phyloP scores from a whole-genome alignment of 805 yeast species.

The Wickerhamomyces pijperi region DNA sequence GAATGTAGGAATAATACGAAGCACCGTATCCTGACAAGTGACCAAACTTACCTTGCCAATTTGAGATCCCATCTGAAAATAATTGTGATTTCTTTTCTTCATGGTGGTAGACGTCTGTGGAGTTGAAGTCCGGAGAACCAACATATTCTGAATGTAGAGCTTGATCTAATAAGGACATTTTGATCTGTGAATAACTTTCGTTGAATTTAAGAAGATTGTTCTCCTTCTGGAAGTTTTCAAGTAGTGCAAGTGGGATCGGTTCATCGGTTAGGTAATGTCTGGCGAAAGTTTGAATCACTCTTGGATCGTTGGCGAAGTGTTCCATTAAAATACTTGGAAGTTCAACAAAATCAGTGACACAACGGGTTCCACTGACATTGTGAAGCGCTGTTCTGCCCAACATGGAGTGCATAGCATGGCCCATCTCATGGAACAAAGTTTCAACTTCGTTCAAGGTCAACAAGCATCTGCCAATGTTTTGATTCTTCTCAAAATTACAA shows the following conservation, averaged over 20 bases:
- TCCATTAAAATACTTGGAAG: slow-evolving; percentile 96
- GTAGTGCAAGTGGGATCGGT: slow-evolving; percentile 37
- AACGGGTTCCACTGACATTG: slow-evolving; percentile 89
- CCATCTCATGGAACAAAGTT: slow-evolving; percentile 96
- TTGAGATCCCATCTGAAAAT: slow-evolving; percentile 57
- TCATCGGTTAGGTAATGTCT: slow-evolving; percentile 54
- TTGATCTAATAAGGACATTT: slow-evolving; percentile 87
- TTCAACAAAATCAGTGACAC: slow-evolving; percentile 94
- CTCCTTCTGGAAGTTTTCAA: slow-evolving; percentile 41
- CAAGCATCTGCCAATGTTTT: slow-evolving; percentile 39
- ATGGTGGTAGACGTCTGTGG: slow-evolving; percentile 52
- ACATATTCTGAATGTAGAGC: slow-evolving; percentile 43
- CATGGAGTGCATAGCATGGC: slow-evolving; percentile 98
- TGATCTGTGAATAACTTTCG: slow-evolving; percentile 78
- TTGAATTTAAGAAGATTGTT: slow-evolving; percentile 46
- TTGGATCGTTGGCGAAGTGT: slow-evolving; percentile 71
- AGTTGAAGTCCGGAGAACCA: slow-evolving; percentile 33
- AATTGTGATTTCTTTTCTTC: slow-evolving; percentile 49
- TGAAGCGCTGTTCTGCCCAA: slow-evolving; percentile 83
- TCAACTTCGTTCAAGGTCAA: slow-evolving; percentile 73
- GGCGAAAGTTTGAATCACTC: slow-evolving; percentile 67
- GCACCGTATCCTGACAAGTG: slow-evolving; percentile 92
- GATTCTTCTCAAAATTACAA: slow-evolving; percentile 57
- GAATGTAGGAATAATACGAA: slow-evolving; percentile 80
- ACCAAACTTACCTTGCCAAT: slow-evolving; percentile 92